phyloP scores from a whole-genome alignment of 164 flowering plant genomes.

The Berberis vulgaris region DNA sequence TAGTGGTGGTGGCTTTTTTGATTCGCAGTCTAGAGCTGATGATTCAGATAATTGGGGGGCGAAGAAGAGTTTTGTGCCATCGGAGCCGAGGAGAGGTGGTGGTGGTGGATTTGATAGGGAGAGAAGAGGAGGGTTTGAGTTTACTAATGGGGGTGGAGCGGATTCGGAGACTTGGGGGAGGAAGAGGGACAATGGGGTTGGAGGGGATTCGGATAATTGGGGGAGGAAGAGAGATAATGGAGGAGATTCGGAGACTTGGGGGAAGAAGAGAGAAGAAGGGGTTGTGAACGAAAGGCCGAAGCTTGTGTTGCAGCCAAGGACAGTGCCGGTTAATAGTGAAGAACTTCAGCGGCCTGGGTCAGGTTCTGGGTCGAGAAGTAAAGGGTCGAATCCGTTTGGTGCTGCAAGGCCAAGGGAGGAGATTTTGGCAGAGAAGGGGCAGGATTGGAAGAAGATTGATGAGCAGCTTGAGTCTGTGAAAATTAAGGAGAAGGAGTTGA shows the following conservation, averaged over 20 bases:
- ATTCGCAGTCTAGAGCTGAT: slow-evolving; percentile 70
- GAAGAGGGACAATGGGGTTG: neutral
- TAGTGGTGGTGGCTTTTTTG: slow-evolving; percentile 48
- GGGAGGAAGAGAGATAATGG: slow-evolving; percentile 19
- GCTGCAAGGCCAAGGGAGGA: slow-evolving; percentile 98
- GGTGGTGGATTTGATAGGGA: slow-evolving; percentile 13
- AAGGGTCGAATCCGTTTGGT: slow-evolving; percentile 78
- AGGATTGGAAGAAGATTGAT: slow-evolving; percentile 92
- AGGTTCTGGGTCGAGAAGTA: slow-evolving; percentile 24
- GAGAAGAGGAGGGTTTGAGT: slow-evolving; percentile 13
- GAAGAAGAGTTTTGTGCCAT: slow-evolving; percentile 26
- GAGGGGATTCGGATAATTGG: slow-evolving; percentile 1
- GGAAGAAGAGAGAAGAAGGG: slow-evolving; percentile 37
- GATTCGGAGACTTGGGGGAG: slow-evolving; percentile 5
- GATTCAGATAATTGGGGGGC: slow-evolving; percentile 55
- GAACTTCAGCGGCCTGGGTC: slow-evolving; percentile 17
- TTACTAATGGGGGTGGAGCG: slow-evolving; percentile 19
- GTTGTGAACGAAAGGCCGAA: slow-evolving; percentile 40
- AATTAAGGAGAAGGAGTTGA: slow-evolving; percentile 41
- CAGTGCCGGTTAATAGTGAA: slow-evolving; percentile 36
- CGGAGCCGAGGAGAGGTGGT: slow-evolving; percentile 20
- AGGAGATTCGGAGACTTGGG: slow-evolving; percentile 45
- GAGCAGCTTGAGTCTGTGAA: slow-evolving; percentile 64
- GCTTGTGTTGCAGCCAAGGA: slow-evolving; percentile 72
- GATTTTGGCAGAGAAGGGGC: slow-evolving; percentile 83